Percentiles rank a stretch among this genome's conserved stretches.
Evolutionary conservation across 192 early-diverging fungal species (phyloP).

Genomic region (Gonapodya prolifera): DNA sequence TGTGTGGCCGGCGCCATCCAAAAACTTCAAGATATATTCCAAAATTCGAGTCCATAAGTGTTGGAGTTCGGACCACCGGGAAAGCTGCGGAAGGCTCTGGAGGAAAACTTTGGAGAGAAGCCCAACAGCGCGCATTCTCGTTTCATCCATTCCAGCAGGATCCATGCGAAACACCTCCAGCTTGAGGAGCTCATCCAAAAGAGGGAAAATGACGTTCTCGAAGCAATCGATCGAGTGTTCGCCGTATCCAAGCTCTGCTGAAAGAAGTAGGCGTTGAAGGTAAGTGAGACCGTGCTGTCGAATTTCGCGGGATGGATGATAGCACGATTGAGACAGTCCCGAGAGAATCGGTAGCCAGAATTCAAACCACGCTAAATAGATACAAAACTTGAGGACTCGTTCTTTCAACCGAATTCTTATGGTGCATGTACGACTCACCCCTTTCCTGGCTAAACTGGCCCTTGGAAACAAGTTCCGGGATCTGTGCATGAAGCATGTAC

Average conservation of each 20-base stretch:
- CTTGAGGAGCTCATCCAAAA: constrained; percentile 71
- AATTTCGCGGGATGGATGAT: constrained; percentile 60
- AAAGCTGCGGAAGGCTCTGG: constrained; percentile 45
- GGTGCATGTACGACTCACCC: constrained; percentile 17
- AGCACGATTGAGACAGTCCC: constrained; percentile 59
- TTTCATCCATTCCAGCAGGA: constrained; percentile 57
- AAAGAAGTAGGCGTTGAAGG: constrained; percentile 64
- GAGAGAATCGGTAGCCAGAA: constrained; percentile 71
- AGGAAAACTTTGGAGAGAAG: constrained; percentile 66
- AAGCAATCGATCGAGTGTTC: constrained; percentile 41
- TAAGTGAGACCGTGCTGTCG: constrained; percentile 68
- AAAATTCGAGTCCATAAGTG: constrained; percentile 50
- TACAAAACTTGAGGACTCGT: constrained; percentile 21
- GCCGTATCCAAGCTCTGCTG: constrained; percentile 32
- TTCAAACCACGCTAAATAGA: constrained; percentile 45
- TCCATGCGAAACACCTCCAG: constrained; percentile 49
- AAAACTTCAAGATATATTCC: constrained; percentile 49
- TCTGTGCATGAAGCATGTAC: constrained; percentile 43
- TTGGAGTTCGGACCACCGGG: constrained; percentile 40
- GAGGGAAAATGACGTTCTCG: constrained; percentile 76
- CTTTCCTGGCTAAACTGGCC: constrained; percentile 22
- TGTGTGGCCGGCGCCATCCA: constrained; percentile 40
- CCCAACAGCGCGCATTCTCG: constrained; percentile 51
- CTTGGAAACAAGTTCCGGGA: constrained; percentile 28
- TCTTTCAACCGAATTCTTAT: constrained; percentile 11